Evolutionary conservation across 495 filamentous ascomycete species (phyloP), one percentile per base, ranked within the genome.

Genomic region (Lophiotrema nucula): DNA sequence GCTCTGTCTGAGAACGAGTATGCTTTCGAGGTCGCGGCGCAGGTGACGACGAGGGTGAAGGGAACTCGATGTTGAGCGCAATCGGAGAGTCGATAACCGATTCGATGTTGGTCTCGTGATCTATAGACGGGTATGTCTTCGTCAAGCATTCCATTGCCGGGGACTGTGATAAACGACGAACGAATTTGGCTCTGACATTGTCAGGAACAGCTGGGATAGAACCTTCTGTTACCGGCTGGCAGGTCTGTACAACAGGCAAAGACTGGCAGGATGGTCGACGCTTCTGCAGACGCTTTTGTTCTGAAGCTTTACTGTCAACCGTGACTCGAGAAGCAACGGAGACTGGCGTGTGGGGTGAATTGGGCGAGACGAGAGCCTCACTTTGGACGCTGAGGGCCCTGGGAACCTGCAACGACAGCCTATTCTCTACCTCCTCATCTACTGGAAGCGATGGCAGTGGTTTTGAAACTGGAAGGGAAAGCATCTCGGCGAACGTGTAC

Each of bases 401-500:
- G 15, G 16, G 25, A 4, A 51, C 2, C 10, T 51, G 48, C 25
- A 55, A 42, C 18, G 16, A 18, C 31, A 48, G 56, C 24, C 39
- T 6, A 11, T 43, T 21, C 23, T 19, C 47, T 26, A 49, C 31
- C 22, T 44, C 15, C 24, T 61, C 26, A 35, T 47, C 22, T 13
- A 16, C 46, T 49, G 57, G 56, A 38, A 56, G 1, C 0, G 57
- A 25, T 54, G 63, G 63, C 13, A 53, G 49, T 48, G 58, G 47
- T n/a, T 53, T 48, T 16, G 62, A 42, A 25, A 28, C 24, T 27
- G 57, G 25, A 51, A 55, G 47, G 25, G 53, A 45, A 21, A 70
- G 57, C 47, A 67, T 68, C 23, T 67, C 41, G n/a, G 67, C 56
- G 28, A 67, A 66, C 0, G 62, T 69, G 56, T 69, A 69, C 5